These are phyloP conservation scores for Verticillium dahliae DNA, from an alignment of 2,329 filamentous ascomycete species.

Conservation along the genomic window DNA sequence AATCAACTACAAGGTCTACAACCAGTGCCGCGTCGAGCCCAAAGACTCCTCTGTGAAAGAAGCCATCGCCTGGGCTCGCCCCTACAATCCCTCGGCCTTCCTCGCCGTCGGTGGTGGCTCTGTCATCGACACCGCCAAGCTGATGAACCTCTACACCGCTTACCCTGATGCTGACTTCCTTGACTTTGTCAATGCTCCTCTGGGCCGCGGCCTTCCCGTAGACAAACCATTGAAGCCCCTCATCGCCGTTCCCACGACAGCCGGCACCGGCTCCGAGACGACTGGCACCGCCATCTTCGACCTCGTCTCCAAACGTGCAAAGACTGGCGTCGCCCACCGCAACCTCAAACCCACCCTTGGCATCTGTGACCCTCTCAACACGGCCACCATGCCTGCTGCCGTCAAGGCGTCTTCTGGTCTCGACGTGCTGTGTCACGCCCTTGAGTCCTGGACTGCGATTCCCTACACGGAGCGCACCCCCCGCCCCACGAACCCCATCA, in stretches of 20 bases:
- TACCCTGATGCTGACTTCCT: slow-evolving; percentile 92
- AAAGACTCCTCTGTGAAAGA: slow-evolving; percentile 91
- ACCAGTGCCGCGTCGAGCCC: slow-evolving; percentile 77
- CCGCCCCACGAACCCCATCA: slow-evolving; percentile 79
- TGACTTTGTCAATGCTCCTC: slow-evolving; percentile 93
- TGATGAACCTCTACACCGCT: slow-evolving; percentile 94
- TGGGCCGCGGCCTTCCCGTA: slow-evolving; percentile 79
- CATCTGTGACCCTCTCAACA: slow-evolving; percentile 82
- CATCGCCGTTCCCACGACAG: slow-evolving; percentile 79
- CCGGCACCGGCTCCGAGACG: slow-evolving; percentile 85
- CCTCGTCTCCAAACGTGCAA: slow-evolving; percentile 79
- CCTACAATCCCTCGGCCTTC: slow-evolving; percentile 78
- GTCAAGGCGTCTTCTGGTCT: slow-evolving; percentile 89
- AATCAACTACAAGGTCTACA: slow-evolving; percentile 74
- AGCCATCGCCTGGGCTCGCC: slow-evolving; percentile 80
- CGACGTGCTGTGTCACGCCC: slow-evolving; percentile 89
- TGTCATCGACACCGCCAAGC: slow-evolving; percentile 95
- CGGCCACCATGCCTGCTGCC: slow-evolving; percentile 88
- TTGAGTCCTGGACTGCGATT: slow-evolving; percentile 97
- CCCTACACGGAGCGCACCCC: slow-evolving; percentile 84
- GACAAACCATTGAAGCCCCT: slow-evolving; percentile 64
- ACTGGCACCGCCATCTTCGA: slow-evolving; percentile 98
- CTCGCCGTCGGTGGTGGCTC: slow-evolving; percentile 88
- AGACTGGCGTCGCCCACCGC: slow-evolving; percentile 92
- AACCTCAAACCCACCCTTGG: slow-evolving; percentile 93